phyloP scores from a whole-genome alignment of 73 alveolate species.

The Blepharisma japonicum region DNA sequence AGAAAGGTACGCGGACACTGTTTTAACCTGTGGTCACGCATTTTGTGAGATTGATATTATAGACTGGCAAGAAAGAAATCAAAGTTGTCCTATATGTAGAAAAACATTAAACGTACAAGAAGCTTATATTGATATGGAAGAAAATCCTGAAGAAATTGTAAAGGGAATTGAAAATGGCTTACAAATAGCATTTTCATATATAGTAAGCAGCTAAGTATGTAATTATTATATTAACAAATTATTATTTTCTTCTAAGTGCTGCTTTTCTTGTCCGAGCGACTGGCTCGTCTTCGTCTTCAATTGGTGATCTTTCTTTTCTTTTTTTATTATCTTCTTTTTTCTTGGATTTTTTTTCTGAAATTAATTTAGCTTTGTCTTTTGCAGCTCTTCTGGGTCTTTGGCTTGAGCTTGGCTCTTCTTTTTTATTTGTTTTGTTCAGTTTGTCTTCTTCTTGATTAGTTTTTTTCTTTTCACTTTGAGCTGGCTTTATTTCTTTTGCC shows the following conservation, averaged over 20 bases:
- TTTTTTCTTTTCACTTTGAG: no score
- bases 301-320: no score
- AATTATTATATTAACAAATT: not conserved
- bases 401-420: no score
- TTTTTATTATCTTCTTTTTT: no score
- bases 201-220: not conserved
- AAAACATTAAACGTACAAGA: not conserved
- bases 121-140: not conserved
- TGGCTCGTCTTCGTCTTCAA: no score
- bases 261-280: no score
- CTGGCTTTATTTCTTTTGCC: no score
- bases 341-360: no score
- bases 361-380: no score
- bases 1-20: conserved; percentile 4
- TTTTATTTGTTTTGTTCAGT: no score
- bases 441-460: no score
- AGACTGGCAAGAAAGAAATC: not conserved
- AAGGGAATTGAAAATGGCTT: not conserved
- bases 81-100: conserved; percentile 19
- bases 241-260: not conserved
- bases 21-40: conserved; percentile 11
- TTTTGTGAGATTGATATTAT: not conserved
- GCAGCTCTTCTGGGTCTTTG: no score
- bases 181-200: not conserved
- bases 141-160: not conserved